These are phyloP conservation scores for Alternaria ethzedia DNA, from an alignment of 2,329 filamentous ascomycete species.

Conservation along the genomic window DNA sequence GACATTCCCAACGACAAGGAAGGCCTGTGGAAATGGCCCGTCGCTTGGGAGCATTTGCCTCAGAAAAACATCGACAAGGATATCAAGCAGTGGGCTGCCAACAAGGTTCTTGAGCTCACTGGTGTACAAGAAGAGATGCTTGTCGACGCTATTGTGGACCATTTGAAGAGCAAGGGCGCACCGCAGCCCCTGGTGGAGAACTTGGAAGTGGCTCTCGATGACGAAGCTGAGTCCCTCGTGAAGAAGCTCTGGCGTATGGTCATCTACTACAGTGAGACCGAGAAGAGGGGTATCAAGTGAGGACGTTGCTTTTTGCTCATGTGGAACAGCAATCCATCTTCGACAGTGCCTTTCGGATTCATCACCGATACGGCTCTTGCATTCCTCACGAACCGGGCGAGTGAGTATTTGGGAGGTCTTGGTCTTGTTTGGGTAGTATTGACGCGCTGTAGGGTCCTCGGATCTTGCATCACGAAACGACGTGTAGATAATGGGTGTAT, in stretches of 20 bases:
- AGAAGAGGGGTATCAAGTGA: conserved; percentile 77
- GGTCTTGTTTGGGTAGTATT: conserved; percentile 17
- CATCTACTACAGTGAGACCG: conserved; percentile 95
- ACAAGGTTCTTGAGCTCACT: conserved; percentile 96
- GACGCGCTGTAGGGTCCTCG: conserved; percentile 28
- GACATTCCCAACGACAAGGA: conserved; percentile 89
- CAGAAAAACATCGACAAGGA: conserved; percentile 82
- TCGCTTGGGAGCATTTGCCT: conserved; percentile 92
- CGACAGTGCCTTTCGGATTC: not conserved
- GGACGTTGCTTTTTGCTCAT: not conserved
- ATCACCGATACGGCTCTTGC: not conserved
- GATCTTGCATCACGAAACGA: conserved; percentile 24
- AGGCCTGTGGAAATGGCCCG: conserved; percentile 87
- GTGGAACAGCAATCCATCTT: not conserved
- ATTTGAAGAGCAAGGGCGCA: conserved; percentile 75
- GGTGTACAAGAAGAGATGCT: conserved; percentile 96
- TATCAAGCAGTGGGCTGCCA: conserved; percentile 92
- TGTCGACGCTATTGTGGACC: conserved; percentile 89
- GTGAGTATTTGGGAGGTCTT: conserved; percentile 20
- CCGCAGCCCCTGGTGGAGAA: conserved; percentile 85
- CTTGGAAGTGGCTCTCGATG: conserved; percentile 85
- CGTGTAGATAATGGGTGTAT: conserved; percentile 11
- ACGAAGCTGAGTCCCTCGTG: conserved; percentile 91
- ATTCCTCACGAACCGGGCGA: conserved; percentile 2
- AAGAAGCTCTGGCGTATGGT: conserved; percentile 99